Evolutionary conservation across 495 filamentous ascomycete genomes (phyloP).

Genomic region (Hypoxylon fragiforme): DNA sequence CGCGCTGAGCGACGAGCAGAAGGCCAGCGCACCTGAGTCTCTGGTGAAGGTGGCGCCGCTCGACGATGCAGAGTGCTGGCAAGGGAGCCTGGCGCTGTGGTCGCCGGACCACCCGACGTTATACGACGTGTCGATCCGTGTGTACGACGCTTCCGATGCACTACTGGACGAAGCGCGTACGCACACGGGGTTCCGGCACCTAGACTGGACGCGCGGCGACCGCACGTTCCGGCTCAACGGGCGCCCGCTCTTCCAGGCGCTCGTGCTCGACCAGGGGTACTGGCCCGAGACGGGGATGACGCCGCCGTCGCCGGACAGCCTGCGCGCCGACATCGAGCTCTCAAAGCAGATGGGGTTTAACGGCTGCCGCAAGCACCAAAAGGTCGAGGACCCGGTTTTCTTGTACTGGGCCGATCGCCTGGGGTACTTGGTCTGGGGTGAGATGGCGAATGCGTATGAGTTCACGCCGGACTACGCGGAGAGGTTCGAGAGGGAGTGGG

Average conservation of each 20-base stretch:
- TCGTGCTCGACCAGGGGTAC: conserved; percentile 63
- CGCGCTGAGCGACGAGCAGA: conserved; percentile 43
- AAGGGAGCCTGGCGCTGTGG: conserved; percentile 49
- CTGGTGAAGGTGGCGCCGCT: conserved; percentile 23
- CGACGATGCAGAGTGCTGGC: conserved; percentile 32
- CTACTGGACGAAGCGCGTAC: conserved; percentile 56
- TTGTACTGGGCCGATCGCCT: conserved; percentile 42
- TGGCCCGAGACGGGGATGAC: conserved; percentile 64
- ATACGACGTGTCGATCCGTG: conserved; percentile 56
- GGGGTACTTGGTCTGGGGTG: conserved; percentile 42
- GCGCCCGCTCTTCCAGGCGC: conserved; percentile 59
- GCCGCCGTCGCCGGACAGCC: conserved; percentile 56
- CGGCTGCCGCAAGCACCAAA: conserved; percentile 61
- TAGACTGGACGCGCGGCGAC: conserved; percentile 53
- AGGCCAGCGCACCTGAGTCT: conserved; percentile 25
- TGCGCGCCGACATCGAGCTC: conserved; percentile 57
- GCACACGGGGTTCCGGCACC: conserved; percentile 62
- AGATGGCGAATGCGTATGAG: conserved; percentile 48
- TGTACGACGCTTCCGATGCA: conserved; percentile 36
- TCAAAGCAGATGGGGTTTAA: conserved; percentile 63
- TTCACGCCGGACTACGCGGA: conserved; percentile 56
- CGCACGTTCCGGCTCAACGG: conserved; percentile 61
- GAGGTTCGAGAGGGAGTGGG: conserved; percentile 60
- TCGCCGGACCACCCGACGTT: conserved; percentile 58
- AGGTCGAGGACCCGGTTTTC: conserved; percentile 43